Conservation (phyloP, 805 yeast species). For the Ogataea dorogensis region DNA sequence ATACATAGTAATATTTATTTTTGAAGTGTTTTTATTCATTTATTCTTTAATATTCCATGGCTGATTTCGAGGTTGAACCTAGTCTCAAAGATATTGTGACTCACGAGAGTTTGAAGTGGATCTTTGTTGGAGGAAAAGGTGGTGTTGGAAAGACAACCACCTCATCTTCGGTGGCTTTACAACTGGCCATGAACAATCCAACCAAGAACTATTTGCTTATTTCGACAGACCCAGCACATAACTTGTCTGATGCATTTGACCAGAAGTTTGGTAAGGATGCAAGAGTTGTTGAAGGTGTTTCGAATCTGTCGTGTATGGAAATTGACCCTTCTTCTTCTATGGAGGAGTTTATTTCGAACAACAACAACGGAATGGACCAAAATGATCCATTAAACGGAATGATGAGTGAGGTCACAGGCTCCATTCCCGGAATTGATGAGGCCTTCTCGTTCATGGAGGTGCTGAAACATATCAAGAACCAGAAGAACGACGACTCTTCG, state of each 20-base stretch:
- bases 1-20: slow-evolving; percentile 4
- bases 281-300: slow-evolving; percentile 83
- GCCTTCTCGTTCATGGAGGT: slow-evolving; percentile 98
- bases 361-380: slow-evolving; percentile 43
- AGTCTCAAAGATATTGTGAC: slow-evolving; percentile 62
- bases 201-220: slow-evolving; percentile 78
- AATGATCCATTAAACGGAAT: slow-evolving; percentile 65
- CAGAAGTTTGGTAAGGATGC: slow-evolving; percentile 98
- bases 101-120: slow-evolving; percentile 82
- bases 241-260: slow-evolving; percentile 95
- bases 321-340: slow-evolving; percentile 94
- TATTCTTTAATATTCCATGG: slow-evolving; percentile 19
- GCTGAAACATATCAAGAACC: slow-evolving; percentile 89
- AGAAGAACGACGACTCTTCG: slow-evolving; percentile 37
- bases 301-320: slow-evolving; percentile 94
- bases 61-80: slow-evolving; percentile 66
- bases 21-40: background rate
- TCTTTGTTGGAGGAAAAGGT: slow-evolving; percentile 99
- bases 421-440: slow-evolving; percentile 98
- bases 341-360: slow-evolving; percentile 63
- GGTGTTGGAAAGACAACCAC: slow-evolving; percentile 99
- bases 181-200: slow-evolving; percentile 82
- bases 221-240: slow-evolving; percentile 98
- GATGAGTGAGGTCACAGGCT: slow-evolving; percentile 88
- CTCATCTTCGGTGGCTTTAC: slow-evolving; percentile 92